Conservation (phyloP, 2,329 filamentous ascomycete genomes). For the Talaromyces sp. region DNA sequence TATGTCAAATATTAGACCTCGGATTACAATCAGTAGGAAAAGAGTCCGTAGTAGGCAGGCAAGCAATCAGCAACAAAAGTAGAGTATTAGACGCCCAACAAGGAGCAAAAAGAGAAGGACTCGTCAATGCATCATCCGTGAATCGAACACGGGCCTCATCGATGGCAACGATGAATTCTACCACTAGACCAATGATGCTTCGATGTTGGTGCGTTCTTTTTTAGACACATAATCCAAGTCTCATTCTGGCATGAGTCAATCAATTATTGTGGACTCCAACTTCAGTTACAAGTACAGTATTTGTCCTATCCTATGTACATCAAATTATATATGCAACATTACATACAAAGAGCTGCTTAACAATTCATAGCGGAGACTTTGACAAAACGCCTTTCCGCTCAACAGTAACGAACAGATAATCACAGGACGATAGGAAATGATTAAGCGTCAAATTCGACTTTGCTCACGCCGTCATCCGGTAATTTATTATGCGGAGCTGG, state of each 20-base stretch:
- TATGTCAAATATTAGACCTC: too few species aligned
- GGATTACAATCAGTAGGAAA: too few species aligned
- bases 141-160: constrained; percentile 25
- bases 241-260: background rate
- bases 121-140: constrained; percentile 21
- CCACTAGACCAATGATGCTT: constrained; percentile 25
- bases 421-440: background rate
- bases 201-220: background rate
- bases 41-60: too few species aligned
- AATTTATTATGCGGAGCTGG: background rate
- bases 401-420: background rate
- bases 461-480: constrained; percentile 8
- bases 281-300: background rate
- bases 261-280: too few species aligned
- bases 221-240: background rate
- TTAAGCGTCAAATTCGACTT: constrained; percentile 20
- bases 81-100: too few species aligned
- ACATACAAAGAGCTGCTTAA: background rate
- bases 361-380: background rate
- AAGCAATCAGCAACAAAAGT: too few species aligned
- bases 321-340: constrained; percentile 5
- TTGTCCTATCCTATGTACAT: constrained; percentile 1
- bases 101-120: background rate
- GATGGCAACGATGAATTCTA: constrained; percentile 29
- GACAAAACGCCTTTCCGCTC: background rate